Evolutionary conservation across 441 rosid genomes (phyloP), one percentile per base, ranked within the genome.

Genomic region (Aleurites moluccanus): DNA sequence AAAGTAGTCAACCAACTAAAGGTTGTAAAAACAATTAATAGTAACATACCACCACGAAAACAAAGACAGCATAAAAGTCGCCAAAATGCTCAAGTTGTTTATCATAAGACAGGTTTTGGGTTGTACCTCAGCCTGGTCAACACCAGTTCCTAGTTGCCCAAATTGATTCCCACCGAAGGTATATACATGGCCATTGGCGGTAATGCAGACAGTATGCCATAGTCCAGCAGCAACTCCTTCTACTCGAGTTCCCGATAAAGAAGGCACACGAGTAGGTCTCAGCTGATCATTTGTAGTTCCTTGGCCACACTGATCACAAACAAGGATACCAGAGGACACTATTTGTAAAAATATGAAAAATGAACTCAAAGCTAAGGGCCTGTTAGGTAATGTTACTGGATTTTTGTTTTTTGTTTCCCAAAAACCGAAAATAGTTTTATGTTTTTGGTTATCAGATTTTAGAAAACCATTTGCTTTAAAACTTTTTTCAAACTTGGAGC

Each of bases 151-250:
- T 64, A 90, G 61, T 62, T 92, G 96, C 69, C 91, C 98, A 74
- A 90, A 92, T 77, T 92, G 98, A 78, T 90, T 91, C 11, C 96
- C 96, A 61, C 98, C 92, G 28, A 91, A 90, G n/a, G 87, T 74
- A 80, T 87, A 90, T 42, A 91, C 91, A 69, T 14, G 81, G 18
- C 93, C 96, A 30, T 88, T 87, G 47, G 28, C 78, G 45, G 87
- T 79, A 77, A 86, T 79, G 73, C 95, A 93, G 4, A 86, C 35
- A 25, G 93, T 92, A 75, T 93, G 97, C 94, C 97, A 91, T 42
- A 91, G 77, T 33, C 96, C 98, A 50, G 78, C 72, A 21, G 92
- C 88, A 73, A 88, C 73, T 42, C 85, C 83, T 70, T 82, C 83
- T 69, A 91, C 83, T 69, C 61, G 74, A 15, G 77, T 65, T 75